phyloP scores from a whole-genome alignment of 2,329 filamentous ascomycete species.

The Alternaria triticimaculans region DNA sequence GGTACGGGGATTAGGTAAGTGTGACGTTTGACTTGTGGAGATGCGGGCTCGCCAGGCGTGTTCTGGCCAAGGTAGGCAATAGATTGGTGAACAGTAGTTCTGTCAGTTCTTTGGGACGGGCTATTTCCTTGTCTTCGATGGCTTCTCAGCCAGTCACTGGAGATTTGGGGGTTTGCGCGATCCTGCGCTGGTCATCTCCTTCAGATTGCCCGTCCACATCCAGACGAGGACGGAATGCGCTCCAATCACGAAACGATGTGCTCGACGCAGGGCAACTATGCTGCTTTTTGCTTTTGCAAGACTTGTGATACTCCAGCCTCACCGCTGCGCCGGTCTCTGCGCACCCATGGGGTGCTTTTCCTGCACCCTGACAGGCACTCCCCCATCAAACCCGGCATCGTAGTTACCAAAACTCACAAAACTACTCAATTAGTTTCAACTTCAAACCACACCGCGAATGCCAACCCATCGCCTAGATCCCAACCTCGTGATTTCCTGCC shows the following conservation, averaged over 20 bases:
- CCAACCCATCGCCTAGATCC: not conserved
- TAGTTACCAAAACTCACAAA: not conserved
- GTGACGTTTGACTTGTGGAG: constrained; percentile 10
- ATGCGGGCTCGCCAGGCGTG: not conserved
- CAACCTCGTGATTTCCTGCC: not conserved
- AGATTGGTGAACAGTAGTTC: constrained; percentile 5
- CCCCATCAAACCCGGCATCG: not conserved
- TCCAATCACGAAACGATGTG: not conserved
- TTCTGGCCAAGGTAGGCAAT: not conserved
- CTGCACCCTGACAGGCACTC: not conserved
- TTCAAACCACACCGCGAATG: not conserved
- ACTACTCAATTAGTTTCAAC: not conserved
- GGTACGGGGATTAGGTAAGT: constrained; percentile 1
- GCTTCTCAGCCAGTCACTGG: not conserved
- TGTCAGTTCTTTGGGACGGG: not conserved
- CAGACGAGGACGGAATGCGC: not conserved
- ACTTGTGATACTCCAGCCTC: not conserved
- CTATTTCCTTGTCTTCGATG: not conserved
- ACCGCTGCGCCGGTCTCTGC: not conserved
- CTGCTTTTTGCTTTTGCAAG: not conserved
- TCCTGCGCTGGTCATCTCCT: not conserved
- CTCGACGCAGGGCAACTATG: not conserved
- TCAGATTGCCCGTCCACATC: not conserved
- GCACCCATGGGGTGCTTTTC: not conserved
- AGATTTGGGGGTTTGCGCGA: not conserved